phyloP scores from a whole-genome alignment of 2,329 filamentous ascomycete genomes.

The Colletotrichum sp. region DNA sequence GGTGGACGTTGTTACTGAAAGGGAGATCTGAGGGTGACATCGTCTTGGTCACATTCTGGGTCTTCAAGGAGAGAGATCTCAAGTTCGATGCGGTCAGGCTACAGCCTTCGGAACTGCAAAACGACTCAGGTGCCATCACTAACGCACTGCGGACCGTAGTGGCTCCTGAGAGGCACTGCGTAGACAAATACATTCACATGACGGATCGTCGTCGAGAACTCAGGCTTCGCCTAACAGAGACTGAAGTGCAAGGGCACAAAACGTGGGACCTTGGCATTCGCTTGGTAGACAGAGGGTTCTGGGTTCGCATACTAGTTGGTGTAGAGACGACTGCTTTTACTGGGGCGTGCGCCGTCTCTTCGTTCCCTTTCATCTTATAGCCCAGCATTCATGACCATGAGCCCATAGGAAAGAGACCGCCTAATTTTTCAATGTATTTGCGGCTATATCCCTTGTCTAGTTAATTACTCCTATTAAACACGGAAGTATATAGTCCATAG shows the following conservation, averaged over 20 bases:
- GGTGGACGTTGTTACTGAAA: background rate
- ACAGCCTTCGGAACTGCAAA: background rate
- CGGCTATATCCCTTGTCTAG: fast-evolving
- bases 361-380: background rate
- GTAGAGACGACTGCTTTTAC: background rate
- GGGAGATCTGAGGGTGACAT: background rate
- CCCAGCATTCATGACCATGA: fast-evolving
- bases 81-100: background rate
- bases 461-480: no score
- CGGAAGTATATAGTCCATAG: no score
- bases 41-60: background rate
- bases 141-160: background rate
- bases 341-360: background rate
- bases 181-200: background rate
- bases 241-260: background rate
- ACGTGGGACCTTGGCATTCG: background rate
- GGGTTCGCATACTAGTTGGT: background rate
- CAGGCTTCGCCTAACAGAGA: background rate
- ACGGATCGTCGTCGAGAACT: background rate
- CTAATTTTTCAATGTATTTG: fast-evolving
- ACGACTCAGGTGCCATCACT: background rate
- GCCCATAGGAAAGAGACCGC: no score
- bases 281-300: background rate
- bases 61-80: background rate
- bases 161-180: background rate